These are phyloP conservation scores for Chloroidium sp. DNA, from an alignment of 163 green algal genomes.

Conservation along the genomic window DNA sequence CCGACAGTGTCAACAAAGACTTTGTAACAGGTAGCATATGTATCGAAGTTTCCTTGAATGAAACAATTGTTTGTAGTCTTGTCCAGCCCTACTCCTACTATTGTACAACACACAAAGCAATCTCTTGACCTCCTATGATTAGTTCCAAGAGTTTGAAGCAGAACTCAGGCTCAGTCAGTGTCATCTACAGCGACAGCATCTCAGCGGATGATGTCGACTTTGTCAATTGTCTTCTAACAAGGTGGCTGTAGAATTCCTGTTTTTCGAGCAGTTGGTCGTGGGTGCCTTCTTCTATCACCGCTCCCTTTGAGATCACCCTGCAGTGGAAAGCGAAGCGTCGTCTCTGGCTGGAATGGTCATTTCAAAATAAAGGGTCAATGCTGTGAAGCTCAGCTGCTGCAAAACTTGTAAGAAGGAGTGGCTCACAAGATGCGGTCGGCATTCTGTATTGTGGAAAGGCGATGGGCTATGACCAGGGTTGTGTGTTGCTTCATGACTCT, in stretches of 20 bases:
- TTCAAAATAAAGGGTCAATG: not conserved
- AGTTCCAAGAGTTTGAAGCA: too few relatives aligned
- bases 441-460: conserved; percentile 58
- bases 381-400: conserved; percentile 1
- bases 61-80: too few relatives aligned
- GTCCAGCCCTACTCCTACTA: too few relatives aligned
- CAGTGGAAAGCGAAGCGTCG: not conserved
- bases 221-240: conserved; percentile 32
- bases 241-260: conserved; percentile 33
- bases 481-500: conserved; percentile 46
- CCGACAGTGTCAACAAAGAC: too few relatives aligned
- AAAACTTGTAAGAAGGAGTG: not conserved
- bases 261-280: conserved; percentile 39
- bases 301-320: conserved; percentile 39
- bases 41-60: too few relatives aligned
- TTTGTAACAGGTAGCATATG: too few relatives aligned
- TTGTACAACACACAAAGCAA: too few relatives aligned
- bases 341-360: too few relatives aligned
- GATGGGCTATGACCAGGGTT: conserved; percentile 67
- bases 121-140: too few relatives aligned
- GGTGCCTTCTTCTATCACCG: conserved; percentile 37
- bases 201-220: not conserved
- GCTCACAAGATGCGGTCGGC: conserved; percentile 42
- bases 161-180: too few relatives aligned
- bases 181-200: too few relatives aligned